Conservation (phyloP, 441 rosid species). For the Rhodomyrtus psidioides region DNA sequence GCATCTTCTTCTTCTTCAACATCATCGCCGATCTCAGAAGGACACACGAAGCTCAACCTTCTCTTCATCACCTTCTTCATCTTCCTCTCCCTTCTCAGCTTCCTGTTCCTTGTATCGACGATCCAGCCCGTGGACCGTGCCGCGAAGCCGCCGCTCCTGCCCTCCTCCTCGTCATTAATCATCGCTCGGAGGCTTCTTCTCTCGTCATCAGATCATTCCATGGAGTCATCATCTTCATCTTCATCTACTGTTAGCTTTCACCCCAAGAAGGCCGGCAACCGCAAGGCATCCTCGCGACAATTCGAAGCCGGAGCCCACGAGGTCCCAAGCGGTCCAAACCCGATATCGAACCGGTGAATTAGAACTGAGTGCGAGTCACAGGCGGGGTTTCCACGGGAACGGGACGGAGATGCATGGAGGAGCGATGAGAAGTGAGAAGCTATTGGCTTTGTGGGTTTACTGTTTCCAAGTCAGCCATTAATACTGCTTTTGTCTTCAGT, state of each 20-base stretch:
- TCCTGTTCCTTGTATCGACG: constrained; percentile 26
- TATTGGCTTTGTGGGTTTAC: neutral
- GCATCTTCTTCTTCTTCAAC: constrained; percentile 32
- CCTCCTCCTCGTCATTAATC: constrained; percentile 10
- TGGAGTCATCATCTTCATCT: constrained; percentile 14
- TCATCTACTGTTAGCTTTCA: neutral
- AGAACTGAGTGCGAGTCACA: neutral
- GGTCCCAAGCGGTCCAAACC: constrained; percentile 97
- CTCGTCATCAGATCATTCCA: constrained; percentile 21
- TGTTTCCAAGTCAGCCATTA: neutral
- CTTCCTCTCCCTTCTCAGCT: constrained; percentile 28
- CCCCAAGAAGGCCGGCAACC: constrained; percentile 16
- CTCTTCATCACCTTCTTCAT: constrained; percentile 20
- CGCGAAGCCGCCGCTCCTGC: neutral
- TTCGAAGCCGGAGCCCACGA: constrained; percentile 64
- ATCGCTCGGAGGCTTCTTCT: constrained; percentile 50
- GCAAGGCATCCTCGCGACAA: constrained; percentile 20
- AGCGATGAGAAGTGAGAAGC: neutral
- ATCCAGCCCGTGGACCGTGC: constrained; percentile 13
- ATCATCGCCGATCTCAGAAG: constrained; percentile 11
- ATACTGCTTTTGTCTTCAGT: neutral
- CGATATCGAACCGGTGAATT: constrained; percentile 63
- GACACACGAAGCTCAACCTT: constrained; percentile 17
- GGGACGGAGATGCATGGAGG: neutral
- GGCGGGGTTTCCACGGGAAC: neutral